Evolutionary conservation across 2,329 filamentous ascomycete species (phyloP).

Genomic region (Cordyceps pruinosa): DNA sequence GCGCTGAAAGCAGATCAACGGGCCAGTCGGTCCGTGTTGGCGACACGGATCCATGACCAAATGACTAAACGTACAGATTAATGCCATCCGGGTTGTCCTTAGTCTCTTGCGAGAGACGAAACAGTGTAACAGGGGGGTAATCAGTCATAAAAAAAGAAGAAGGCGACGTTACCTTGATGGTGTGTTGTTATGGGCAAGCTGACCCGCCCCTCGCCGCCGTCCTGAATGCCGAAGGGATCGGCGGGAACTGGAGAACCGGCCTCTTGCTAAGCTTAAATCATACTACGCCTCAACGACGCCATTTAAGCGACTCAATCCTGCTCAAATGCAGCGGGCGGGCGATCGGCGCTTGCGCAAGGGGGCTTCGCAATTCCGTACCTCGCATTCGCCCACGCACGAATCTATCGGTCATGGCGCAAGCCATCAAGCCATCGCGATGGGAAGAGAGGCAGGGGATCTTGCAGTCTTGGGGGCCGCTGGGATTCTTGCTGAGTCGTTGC

Average conservation of each 20-base stretch:
- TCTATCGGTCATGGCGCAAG: too few species aligned
- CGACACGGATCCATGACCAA: background rate
- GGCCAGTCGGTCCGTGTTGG: background rate
- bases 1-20: background rate
- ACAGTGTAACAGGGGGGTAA: background rate
- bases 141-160: too few species aligned
- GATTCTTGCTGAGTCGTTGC: too few species aligned
- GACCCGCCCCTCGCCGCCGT: background rate
- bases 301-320: constrained; percentile 7
- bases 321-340: background rate
- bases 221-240: constrained; percentile 6
- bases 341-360: constrained; percentile 3
- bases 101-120: background rate
- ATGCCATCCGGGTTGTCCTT: constrained; percentile 7
- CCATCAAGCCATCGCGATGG: background rate
- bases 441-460: too few species aligned
- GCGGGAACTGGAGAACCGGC: background rate
- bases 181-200: background rate
- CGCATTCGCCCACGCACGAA: background rate
- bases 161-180: constrained; percentile 8
- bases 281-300: background rate
- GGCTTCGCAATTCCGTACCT: background rate
- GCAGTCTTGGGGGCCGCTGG: too few species aligned
- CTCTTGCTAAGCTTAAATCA: background rate
- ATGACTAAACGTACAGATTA: too few species aligned